phyloP scores from a whole-genome alignment of 441 rosid genomes.

The Erysimum cheiri region DNA sequence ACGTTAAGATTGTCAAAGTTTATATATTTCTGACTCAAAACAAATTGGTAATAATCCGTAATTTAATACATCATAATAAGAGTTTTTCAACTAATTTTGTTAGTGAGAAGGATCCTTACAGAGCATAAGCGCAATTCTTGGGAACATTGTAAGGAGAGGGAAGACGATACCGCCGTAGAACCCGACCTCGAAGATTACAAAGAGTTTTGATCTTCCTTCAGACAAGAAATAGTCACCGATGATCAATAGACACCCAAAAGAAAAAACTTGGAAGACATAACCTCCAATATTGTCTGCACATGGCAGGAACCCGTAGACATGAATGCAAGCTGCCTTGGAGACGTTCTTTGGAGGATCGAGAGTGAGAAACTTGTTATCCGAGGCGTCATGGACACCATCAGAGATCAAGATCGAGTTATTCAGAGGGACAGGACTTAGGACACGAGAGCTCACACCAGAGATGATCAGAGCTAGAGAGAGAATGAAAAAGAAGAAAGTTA shows the following conservation, averaged over 20 bases:
- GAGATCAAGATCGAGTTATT: slow-evolving; percentile 36
- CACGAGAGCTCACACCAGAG: slow-evolving; percentile 41
- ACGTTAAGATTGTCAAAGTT: background rate
- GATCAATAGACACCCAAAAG: slow-evolving; percentile 44
- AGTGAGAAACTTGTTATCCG: slow-evolving; percentile 32
- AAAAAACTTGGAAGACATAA: slow-evolving; percentile 44
- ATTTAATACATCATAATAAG: background rate
- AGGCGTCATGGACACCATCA: slow-evolving; percentile 38
- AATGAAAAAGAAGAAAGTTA: slow-evolving; percentile 5
- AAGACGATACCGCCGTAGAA: slow-evolving; percentile 46
- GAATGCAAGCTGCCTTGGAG: slow-evolving; percentile 34
- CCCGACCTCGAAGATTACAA: slow-evolving; percentile 43
- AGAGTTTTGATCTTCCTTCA: slow-evolving; percentile 45
- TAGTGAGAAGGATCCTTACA: slow-evolving; percentile 32
- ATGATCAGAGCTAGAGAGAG: slow-evolving; percentile 23
- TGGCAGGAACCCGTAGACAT: slow-evolving; percentile 44
- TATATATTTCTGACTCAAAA: background rate
- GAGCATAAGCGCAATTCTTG: slow-evolving; percentile 43
- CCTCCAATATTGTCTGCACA: slow-evolving; percentile 44
- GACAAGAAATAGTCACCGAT: slow-evolving; percentile 47
- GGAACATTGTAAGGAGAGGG: slow-evolving; percentile 47
- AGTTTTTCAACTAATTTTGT: background rate
- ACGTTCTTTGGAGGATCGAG: slow-evolving; percentile 35
- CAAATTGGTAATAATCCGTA: background rate
- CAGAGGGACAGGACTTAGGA: slow-evolving; percentile 26